Percentiles rank a stretch among this genome's conserved stretches.
These are phyloP conservation scores for Alternaria rosae DNA, from an alignment of 2,329 filamentous ascomycete species.

Conservation along the genomic window DNA sequence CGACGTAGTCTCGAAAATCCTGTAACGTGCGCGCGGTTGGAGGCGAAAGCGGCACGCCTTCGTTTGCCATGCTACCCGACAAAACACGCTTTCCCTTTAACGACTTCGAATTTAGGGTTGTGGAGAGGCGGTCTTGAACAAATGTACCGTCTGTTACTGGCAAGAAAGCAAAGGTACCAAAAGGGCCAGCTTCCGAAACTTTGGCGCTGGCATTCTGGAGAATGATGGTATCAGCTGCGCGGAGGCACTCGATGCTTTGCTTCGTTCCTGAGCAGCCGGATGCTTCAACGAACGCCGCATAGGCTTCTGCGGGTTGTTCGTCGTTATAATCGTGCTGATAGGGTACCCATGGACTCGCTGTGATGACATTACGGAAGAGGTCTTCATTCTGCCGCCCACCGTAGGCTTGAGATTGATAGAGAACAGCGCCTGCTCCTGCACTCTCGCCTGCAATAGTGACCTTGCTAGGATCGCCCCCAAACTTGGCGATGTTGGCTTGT, in stretches of 20 bases:
- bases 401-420: slow-evolving; percentile 52
- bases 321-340: slow-evolving; percentile 44
- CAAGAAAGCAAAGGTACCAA: slow-evolving; percentile 53
- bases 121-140: slow-evolving; percentile 46
- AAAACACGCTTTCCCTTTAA: slow-evolving; percentile 40
- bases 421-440: slow-evolving; percentile 66
- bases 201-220: slow-evolving; percentile 41
- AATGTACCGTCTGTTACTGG: slow-evolving; percentile 53
- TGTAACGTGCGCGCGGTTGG: slow-evolving; percentile 35
- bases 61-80: slow-evolving; percentile 48
- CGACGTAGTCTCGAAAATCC: slow-evolving; percentile 41
- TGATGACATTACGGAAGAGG: slow-evolving; percentile 45
- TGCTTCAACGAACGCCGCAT: slow-evolving; percentile 37
- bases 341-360: slow-evolving; percentile 44
- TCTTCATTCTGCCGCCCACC: slow-evolving; percentile 44
- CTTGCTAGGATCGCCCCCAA: slow-evolving; percentile 63
- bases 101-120: slow-evolving; percentile 31
- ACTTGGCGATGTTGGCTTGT: slow-evolving; percentile 61
- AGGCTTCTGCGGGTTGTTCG: slow-evolving; percentile 39
- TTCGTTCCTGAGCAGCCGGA: slow-evolving; percentile 33
- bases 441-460: slow-evolving; percentile 69
- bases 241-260: slow-evolving; percentile 39
- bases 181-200: slow-evolving; percentile 44
- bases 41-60: slow-evolving; percentile 51
- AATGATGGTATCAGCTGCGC: slow-evolving; percentile 28